Base-by-base conservation (phyloP, 495 filamentous ascomycete species). In the Lasiosphaeria ovina region DNA sequence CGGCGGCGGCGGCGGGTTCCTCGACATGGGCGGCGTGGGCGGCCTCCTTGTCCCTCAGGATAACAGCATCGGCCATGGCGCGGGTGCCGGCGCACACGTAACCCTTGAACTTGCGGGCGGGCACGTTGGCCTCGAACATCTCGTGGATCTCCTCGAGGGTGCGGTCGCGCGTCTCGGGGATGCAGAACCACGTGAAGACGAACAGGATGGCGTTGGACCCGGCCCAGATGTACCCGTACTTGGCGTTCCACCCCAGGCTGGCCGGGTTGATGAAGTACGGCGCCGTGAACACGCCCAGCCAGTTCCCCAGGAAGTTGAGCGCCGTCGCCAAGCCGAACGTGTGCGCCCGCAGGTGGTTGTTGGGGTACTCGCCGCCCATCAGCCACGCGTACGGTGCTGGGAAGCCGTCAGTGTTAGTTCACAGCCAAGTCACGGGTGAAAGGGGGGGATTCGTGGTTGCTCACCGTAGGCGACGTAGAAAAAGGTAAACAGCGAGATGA, bases 251-350 rank as follows among this genome's bases (percentile, higher is more conserved):
- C 32, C 65, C 63, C 32, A 84, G 60, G 31, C 74, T 72, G 36
- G 71, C 71, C 0, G 81, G 81, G 59, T 83, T 84, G 56, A 85
- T 83, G 62, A 85, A 83, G 61, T 84, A 83, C 14, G 82, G 76
- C 7, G 79, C 78, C 2, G 80, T 81, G 50, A 84, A 81, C 11
- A 76, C 79, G 8, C 74, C 74, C 12, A 83, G 64, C 79, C 81
- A 81, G 35, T 35, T n/a, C 12, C 38, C 38, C 9, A 79, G 63
- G 62, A 80, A 82, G 14, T 76, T 76, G 16, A 82, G 54, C 2
- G 75, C 69, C 3, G 77, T 73, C 3, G 73, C 75, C 44, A 82
- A 31, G 34, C 80, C 79, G 51, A 78, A 80, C 2, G 77, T 79
- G 59, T 81, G 77, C 16, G 71, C 71, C 17, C 80, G 75, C 9